Percentiles rank a stretch among this genome's conserved stretches.
These are phyloP conservation scores for Talaromyces verruculosus DNA, from an alignment of 2,329 filamentous ascomycete species.

Conservation along the genomic window DNA sequence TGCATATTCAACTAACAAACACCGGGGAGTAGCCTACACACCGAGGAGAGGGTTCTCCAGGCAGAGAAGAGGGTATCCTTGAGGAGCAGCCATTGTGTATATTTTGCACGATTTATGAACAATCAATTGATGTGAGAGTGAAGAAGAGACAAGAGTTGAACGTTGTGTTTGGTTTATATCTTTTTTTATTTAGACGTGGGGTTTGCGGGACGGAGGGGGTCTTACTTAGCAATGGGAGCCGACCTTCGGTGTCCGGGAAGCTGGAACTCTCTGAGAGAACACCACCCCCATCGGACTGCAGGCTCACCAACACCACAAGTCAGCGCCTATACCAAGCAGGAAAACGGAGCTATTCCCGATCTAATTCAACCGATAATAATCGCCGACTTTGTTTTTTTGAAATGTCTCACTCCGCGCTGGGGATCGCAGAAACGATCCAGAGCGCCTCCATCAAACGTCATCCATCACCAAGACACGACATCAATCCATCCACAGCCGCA, in stretches of 20 bases:
- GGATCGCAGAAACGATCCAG: conserved; percentile 78
- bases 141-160: neutral
- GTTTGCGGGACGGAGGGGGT: conserved; percentile 16
- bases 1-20: neutral
- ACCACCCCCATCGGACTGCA: conserved; percentile 2
- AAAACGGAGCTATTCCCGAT: conserved; percentile 7
- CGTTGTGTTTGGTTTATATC: neutral
- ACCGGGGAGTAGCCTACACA: conserved; percentile 44
- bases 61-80: conserved; percentile 86
- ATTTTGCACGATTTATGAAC: conserved; percentile 6
- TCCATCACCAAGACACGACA: conserved; percentile 71
- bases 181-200: conserved; percentile 17
- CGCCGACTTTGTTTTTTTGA: neutral
- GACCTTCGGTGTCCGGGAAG: conserved; percentile 21
- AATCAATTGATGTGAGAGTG: neutral
- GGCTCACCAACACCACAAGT: neutral
- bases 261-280: neutral
- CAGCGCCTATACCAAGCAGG: neutral
- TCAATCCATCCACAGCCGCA: conserved; percentile 76
- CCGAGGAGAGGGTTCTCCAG: conserved; percentile 97
- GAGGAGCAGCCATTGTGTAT: conserved; percentile 65
- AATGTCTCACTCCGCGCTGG: conserved; percentile 49
- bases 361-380: neutral
- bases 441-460: conserved; percentile 71
- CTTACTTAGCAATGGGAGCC: conserved; percentile 11